A percentile compares a stretch with the other conserved stretches of the same genome.
phyloP scores from a whole-genome alignment of 2,329 filamentous ascomycete genomes.

The Zymoseptoria pseudotritici region DNA sequence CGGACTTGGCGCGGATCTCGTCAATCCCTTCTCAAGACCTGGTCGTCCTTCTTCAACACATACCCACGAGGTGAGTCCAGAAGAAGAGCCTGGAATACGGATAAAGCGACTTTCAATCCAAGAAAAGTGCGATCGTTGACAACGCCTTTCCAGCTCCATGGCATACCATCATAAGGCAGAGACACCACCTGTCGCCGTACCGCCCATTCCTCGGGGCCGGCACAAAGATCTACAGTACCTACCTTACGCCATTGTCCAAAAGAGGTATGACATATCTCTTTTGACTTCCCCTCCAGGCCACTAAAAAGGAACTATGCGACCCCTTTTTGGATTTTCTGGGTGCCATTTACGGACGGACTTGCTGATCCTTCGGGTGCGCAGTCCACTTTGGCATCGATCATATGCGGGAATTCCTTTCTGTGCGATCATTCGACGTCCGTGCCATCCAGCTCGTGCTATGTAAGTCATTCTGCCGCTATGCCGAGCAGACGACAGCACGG shows the following conservation, averaged over 20 bases:
- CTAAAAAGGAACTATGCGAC: not conserved
- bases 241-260: too few relatives aligned
- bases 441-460: not conserved
- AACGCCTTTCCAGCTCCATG: not conserved
- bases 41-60: too few relatives aligned
- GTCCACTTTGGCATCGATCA: not conserved
- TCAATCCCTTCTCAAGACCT: too few relatives aligned
- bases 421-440: too few relatives aligned
- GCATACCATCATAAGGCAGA: not conserved
- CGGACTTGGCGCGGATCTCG: not conserved
- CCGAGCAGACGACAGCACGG: not conserved
- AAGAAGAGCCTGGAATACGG: too few relatives aligned
- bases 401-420: not conserved
- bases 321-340: not conserved
- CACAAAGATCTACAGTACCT: too few relatives aligned
- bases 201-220: too few relatives aligned
- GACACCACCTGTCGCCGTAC: too few relatives aligned
- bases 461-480: not conserved
- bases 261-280: not conserved
- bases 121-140: not conserved
- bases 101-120: too few relatives aligned
- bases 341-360: not conserved
- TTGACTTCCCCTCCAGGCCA: not conserved
- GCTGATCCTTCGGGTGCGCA: not conserved
- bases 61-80: too few relatives aligned